A percentile compares a stretch with the other conserved stretches of the same genome.
Evolutionary conservation across 2,329 filamentous ascomycete genomes (phyloP).

Genomic region (Penicillium sp.): DNA sequence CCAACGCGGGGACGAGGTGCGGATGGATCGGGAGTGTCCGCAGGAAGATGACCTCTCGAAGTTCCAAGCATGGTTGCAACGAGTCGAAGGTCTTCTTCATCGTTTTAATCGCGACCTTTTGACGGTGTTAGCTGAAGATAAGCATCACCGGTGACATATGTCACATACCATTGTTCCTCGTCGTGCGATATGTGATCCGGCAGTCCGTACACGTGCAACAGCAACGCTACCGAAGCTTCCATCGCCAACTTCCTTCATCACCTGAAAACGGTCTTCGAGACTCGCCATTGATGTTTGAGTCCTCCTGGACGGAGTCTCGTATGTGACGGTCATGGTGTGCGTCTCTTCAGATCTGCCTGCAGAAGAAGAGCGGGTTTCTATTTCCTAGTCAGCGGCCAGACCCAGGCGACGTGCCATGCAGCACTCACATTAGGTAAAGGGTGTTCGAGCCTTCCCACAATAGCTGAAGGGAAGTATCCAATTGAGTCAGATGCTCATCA

Average conservation of each 20-base stretch:
- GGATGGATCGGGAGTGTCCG: slow-evolving; percentile 80
- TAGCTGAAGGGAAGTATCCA: slow-evolving; percentile 19
- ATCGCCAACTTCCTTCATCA: slow-evolving; percentile 97
- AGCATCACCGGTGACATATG: neutral
- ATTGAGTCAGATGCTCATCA: slow-evolving; percentile 29
- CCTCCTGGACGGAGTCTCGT: slow-evolving; percentile 67
- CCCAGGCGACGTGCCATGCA: neutral
- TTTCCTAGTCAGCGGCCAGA: slow-evolving; percentile 7
- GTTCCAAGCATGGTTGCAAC: slow-evolving; percentile 80
- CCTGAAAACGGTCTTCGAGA: slow-evolving; percentile 91
- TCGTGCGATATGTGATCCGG: slow-evolving; percentile 80
- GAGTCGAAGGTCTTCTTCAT: slow-evolving; percentile 99
- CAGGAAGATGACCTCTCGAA: slow-evolving; percentile 95
- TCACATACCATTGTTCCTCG: slow-evolving; percentile 80
- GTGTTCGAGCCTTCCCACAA: slow-evolving; percentile 11
- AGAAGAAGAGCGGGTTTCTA: slow-evolving; percentile 29
- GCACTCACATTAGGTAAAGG: slow-evolving; percentile 17
- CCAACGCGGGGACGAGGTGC: slow-evolving; percentile 92
- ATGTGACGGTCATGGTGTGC: slow-evolving; percentile 68
- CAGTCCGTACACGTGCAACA: slow-evolving; percentile 83
- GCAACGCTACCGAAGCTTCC: slow-evolving; percentile 97
- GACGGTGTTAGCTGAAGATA: slow-evolving; percentile 12
- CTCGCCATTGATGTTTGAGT: slow-evolving; percentile 50
- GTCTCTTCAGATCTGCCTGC: slow-evolving; percentile 38
- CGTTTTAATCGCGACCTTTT: slow-evolving; percentile 93